Percentiles rank a stretch among this genome's conserved stretches.
Conservation (phyloP, 352 stramenopile genomes). For the Hyaloperonospora arabidopsidis region DNA sequence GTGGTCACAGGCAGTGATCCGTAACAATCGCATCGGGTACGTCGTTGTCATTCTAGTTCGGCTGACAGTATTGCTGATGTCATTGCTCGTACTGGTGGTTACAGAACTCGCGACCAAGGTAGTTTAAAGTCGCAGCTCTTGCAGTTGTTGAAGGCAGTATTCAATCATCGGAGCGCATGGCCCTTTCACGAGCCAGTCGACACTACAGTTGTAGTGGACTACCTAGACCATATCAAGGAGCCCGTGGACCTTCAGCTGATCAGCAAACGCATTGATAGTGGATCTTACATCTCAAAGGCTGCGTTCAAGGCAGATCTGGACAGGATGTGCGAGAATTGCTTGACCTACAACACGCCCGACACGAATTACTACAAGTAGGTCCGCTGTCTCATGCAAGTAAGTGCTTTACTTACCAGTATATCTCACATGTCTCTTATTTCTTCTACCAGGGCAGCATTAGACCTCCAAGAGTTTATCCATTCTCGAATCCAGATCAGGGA, state of each 20-base stretch:
- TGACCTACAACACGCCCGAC: constrained; percentile 92
- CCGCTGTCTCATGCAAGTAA: background rate
- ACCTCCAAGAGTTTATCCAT: constrained; percentile 71
- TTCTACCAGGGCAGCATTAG: constrained; percentile 53
- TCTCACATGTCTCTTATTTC: constrained; percentile 2
- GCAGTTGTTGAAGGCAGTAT: constrained; percentile 85
- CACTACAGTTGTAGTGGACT: constrained; percentile 92
- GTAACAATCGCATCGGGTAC: constrained; percentile 80
- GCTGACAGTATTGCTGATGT: background rate
- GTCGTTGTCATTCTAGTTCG: background rate
- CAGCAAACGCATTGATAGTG: constrained; percentile 74
- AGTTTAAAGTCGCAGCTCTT: constrained; percentile 83
- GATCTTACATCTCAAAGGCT: constrained; percentile 87
- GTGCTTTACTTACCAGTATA: background rate
- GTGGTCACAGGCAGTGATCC: constrained; percentile 77
- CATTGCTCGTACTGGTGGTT: background rate
- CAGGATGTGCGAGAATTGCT: constrained; percentile 97
- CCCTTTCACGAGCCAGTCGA: constrained; percentile 97
- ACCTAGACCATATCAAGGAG: constrained; percentile 94
- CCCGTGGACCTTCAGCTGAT: constrained; percentile 88
- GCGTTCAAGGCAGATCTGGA: constrained; percentile 91
- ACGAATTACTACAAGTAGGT: constrained; percentile 95
- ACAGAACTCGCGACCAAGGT: constrained; percentile 63
- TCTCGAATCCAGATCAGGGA: constrained; percentile 54
- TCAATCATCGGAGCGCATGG: constrained; percentile 94